Evolutionary conservation across 106 monocot species (phyloP), one percentile per base, ranked within the genome.

Genomic region (Triglochin maritima): DNA sequence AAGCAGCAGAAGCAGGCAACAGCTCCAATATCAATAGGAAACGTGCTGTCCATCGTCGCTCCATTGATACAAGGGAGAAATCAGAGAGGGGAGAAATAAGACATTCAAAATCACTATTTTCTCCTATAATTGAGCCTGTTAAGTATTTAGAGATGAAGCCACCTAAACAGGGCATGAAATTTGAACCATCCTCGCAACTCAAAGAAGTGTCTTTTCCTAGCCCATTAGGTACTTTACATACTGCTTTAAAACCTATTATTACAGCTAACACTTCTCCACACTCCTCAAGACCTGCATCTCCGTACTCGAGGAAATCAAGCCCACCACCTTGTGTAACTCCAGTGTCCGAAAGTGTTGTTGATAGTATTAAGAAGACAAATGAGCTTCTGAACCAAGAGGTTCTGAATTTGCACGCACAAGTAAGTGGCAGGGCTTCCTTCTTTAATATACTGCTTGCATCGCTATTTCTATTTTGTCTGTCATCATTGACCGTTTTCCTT

Each of bases 151-250:
- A 79, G 4, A n/a, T 71, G 4, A 85, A 76, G 70, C 17, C 79
- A 47, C 63, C 59, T 17, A 86, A 73, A 65, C 76, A 74, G 64
- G 81, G 74, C 41, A 64, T 49, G 45, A 87, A 67, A 68, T 45
- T 42, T 42, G 71, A 77, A 11, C 79, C 89, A 16, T 50, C 73
- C 10, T 60, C 71, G 44, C 81, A 79, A 62, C 54, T 84, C 29
- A 88, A 84, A 77, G 81, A 88, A 62, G 65, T 84, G 15, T 17
- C 80, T 50, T 81, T 87, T 15, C 71, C 92, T 47, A 79, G 72
- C 59, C 77, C 79, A 49, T 45, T 77, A 47, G 75, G 74, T 71
- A 68, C 60, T 9, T 57, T 87, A 57, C 82, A 73, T 60, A 78
- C 73, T 66, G 74, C 78, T 67, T 76, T 82, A 52, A 82, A 78